These are phyloP conservation scores for Linum usitatissimum DNA, from an alignment of 345 rosid species.

Conservation along the genomic window DNA sequence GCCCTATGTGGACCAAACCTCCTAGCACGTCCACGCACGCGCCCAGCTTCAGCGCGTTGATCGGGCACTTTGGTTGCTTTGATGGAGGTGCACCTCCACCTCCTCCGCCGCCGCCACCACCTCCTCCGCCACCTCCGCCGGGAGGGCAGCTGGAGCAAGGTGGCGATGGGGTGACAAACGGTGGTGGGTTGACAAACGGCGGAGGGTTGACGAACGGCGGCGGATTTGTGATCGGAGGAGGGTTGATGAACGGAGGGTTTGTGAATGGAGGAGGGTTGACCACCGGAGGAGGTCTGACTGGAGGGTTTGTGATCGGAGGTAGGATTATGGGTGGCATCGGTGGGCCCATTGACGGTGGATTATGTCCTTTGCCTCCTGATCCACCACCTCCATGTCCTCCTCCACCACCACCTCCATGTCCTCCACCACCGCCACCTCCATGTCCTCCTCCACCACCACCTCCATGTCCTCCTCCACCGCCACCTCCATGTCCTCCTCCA, in stretches of 20 bases:
- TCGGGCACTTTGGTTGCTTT: conserved; percentile 18
- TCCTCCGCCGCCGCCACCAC: neutral
- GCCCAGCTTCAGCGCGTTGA: conserved; percentile 34
- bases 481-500: neutral
- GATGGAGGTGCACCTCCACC: neutral
- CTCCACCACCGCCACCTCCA: too few species aligned
- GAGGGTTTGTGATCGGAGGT: neutral
- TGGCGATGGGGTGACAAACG: neutral
- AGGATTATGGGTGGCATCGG: neutral
- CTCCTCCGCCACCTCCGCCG: neutral
- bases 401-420: too few species aligned
- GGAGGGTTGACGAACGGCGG: neutral
- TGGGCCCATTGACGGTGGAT: neutral
- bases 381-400: too few species aligned
- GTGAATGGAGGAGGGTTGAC: neutral
- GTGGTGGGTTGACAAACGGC: neutral
- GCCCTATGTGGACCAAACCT: conserved; percentile 29
- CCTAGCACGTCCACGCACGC: conserved; percentile 35
- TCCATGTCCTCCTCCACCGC: too few species aligned
- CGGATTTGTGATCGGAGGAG: neutral
- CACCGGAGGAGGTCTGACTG: neutral
- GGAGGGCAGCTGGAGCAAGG: neutral
- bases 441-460: too few species aligned
- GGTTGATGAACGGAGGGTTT: neutral
- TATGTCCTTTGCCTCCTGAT: neutral